phyloP scores from a whole-genome alignment of 495 filamentous ascomycete genomes.

The Hypoxylon intermedium region DNA sequence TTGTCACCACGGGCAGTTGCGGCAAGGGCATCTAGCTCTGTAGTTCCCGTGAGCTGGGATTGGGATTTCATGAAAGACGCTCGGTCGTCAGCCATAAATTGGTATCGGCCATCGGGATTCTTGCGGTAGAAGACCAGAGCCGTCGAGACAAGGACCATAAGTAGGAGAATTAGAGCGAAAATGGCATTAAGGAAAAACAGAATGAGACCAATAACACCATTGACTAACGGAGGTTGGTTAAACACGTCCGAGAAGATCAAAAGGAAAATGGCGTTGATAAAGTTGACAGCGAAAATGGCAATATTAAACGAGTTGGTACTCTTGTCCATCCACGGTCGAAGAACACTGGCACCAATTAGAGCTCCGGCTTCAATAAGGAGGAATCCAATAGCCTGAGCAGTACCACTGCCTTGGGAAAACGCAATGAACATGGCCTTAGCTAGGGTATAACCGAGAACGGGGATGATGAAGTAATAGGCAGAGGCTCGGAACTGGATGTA shows the following conservation, averaged over 20 bases:
- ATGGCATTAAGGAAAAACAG: constrained; percentile 92
- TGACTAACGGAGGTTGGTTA: constrained; percentile 83
- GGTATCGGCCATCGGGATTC: constrained; percentile 95
- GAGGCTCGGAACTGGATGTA: constrained; percentile 98
- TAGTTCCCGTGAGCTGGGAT: constrained; percentile 74
- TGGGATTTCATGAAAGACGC: constrained; percentile 98
- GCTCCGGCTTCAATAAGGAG: constrained; percentile 84
- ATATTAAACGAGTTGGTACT: constrained; percentile 98
- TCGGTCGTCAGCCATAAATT: constrained; percentile 95
- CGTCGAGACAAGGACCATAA: constrained; percentile 88
- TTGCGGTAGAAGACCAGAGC: constrained; percentile 84
- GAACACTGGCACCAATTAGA: constrained; percentile 77
- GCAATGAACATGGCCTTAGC: constrained; percentile 92
- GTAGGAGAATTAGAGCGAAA: constrained; percentile 82
- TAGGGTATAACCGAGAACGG: constrained; percentile 77
- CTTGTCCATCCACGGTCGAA: constrained; percentile 99
- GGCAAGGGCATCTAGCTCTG: constrained; percentile 90
- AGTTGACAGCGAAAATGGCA: constrained; percentile 86
- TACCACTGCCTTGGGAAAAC: constrained; percentile 75
- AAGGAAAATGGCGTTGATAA: constrained; percentile 87
- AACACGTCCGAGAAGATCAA: constrained; percentile 84
- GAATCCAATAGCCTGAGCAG: constrained; percentile 82
- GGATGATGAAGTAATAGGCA: constrained; percentile 95
- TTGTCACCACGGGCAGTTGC: constrained; percentile 92
- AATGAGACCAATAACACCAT: constrained; percentile 91